Percentiles rank a stretch among this genome's conserved stretches.
These are phyloP conservation scores for Dendrobium catenatum DNA, from an alignment of 106 monocot species.

Conservation along the genomic window DNA sequence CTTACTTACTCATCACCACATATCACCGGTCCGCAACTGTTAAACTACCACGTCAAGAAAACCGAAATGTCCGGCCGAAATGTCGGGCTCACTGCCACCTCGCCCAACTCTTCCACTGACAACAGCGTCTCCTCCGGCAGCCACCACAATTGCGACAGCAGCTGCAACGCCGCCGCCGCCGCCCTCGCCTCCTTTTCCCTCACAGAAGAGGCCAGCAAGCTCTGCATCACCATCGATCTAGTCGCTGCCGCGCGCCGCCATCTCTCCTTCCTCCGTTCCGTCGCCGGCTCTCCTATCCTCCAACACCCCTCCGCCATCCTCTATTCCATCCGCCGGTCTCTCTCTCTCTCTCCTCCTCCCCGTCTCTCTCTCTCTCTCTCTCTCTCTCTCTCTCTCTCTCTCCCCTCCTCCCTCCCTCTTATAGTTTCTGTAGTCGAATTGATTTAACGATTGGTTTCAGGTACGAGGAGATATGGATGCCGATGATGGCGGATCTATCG, in stretches of 20 bases:
- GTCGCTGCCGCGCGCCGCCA: constrained; percentile 42
- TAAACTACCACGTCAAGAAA: no score
- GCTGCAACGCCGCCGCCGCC: neutral
- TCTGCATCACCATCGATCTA: constrained; percentile 43
- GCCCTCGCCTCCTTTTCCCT: neutral
- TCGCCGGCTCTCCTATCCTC: constrained; percentile 23
- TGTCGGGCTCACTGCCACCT: neutral
- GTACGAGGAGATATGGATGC: constrained; percentile 90
- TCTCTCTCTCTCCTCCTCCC: neutral
- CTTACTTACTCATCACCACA: no score
- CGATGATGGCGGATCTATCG: constrained; percentile 43
- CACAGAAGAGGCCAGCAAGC: neutral
- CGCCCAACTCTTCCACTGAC: neutral
- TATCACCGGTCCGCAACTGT: no score
- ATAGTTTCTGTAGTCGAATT: neutral
- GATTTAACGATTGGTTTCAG: constrained; percentile 19
- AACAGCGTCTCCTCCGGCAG: constrained; percentile 8
- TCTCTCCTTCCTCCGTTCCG: constrained; percentile 42
- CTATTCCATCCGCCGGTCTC: constrained; percentile 41
- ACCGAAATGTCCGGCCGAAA: constrained; percentile 17
- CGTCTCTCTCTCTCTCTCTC: neutral
- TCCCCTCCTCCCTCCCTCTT: neutral
- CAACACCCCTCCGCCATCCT: constrained; percentile 15
- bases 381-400: neutral
- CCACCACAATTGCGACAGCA: neutral